These are phyloP conservation scores for Rhodamnia argentea DNA, from an alignment of 345 rosid species.

Conservation along the genomic window DNA sequence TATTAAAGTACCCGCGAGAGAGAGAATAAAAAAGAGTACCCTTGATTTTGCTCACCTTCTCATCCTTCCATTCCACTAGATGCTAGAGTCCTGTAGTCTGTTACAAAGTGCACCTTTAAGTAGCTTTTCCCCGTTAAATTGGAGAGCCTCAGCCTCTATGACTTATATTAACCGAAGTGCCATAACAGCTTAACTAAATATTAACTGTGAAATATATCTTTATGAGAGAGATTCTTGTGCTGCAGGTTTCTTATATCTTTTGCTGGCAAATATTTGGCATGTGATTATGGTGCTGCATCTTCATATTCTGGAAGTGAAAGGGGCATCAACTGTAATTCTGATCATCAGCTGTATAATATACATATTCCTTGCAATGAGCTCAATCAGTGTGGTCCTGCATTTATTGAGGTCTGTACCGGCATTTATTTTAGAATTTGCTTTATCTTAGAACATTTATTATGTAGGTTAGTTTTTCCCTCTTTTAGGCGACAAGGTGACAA, in stretches of 20 bases:
- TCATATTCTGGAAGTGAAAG: slow-evolving; percentile 24
- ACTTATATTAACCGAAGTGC: neutral
- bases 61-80: neutral
- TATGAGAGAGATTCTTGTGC: neutral
- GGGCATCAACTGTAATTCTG: slow-evolving; percentile 15
- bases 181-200: neutral
- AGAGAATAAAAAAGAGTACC: neutral
- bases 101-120: neutral
- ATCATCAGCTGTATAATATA: slow-evolving; percentile 60
- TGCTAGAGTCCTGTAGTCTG: neutral
- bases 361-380: slow-evolving; percentile 42
- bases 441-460: neutral
- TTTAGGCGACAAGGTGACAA: neutral
- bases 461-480: slow-evolving; percentile 22
- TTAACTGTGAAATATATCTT: neutral
- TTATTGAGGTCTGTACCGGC: slow-evolving; percentile 58
- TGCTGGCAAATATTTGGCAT: slow-evolving; percentile 71
- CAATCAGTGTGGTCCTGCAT: slow-evolving; percentile 77
- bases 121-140: neutral
- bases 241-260: slow-evolving; percentile 88
- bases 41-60: neutral
- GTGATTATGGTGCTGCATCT: slow-evolving; percentile 44
- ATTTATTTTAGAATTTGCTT: neutral
- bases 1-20: neutral
- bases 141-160: neutral